Evolutionary conservation across 768 basidiomycete genomes (phyloP).

Genomic region (Rhodosporidiobolus sp.): DNA sequence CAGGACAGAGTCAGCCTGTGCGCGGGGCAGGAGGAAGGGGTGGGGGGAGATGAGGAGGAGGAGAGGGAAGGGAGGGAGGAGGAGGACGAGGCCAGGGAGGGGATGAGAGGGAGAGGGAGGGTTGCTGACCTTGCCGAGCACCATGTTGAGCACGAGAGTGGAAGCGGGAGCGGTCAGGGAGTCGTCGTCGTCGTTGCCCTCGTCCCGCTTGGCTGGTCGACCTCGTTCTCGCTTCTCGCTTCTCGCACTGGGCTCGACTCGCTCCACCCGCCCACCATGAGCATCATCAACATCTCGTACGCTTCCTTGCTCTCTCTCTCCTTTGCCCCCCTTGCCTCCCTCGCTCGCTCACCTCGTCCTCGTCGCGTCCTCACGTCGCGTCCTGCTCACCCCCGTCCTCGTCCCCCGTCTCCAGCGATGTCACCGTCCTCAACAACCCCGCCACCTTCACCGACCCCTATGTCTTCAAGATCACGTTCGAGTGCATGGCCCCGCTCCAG

Average conservation of each 20-base stretch:
- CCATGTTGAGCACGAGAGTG: neutral
- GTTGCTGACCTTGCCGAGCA: neutral
- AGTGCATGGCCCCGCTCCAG: conserved; percentile 83
- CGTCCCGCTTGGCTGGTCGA: neutral
- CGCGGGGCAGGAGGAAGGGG: neutral
- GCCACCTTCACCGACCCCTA: conserved; percentile 80
- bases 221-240: neutral
- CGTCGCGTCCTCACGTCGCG: no score
- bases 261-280: conserved; percentile 12
- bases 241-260: neutral
- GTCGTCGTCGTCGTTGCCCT: neutral
- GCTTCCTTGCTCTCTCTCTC: neutral
- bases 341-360: neutral
- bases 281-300: conserved; percentile 40
- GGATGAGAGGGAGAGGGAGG: neutral
- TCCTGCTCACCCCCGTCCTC: neutral
- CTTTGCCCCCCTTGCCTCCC: neutral
- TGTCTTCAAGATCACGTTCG: conserved; percentile 91
- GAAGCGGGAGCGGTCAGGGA: neutral
- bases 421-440: conserved; percentile 45
- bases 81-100: neutral
- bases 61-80: neutral
- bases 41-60: neutral
- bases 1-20: neutral
- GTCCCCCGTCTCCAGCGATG: conserved; percentile 33